Base-by-base conservation (phyloP, 331 rosid species). In the Dryas integrifolia region DNA sequence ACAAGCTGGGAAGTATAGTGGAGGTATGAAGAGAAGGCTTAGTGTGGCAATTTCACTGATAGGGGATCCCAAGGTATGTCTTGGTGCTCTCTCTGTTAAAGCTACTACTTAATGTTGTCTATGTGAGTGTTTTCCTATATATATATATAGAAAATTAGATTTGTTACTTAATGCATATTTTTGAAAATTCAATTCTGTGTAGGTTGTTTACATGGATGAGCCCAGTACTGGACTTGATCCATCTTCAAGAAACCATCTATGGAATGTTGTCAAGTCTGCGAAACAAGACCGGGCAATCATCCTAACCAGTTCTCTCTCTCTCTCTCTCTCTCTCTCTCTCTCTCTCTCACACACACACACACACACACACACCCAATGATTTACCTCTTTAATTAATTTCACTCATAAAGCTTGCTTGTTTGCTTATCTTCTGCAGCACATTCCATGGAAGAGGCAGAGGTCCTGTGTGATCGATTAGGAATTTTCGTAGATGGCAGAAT, bases 161-260 rank as follows among this genome's bases (percentile, higher is more conserved):
- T 7, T 13, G 41, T 41, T 26, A 39, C 48, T 9, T 16, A 21
- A 14, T 39, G 4, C 38, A 46, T 12, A 21, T 13, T 46, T 6
- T 7, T 48, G 38, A 44, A 50, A 40, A 5, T 50, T 48, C 35
- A 30, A 30, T n/a, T 6, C 7, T 4, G 5, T 8, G 49, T 30
- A 82, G 96, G 97, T 92, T 75, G 96, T 89, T 61, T 89, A 92
- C 67, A 89, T 89, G 97, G 97, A 92, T 69, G 97, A 92, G 76
- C 97, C 97, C 13, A 92, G 96, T 50, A 83, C 86, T 10, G 93
- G 96, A 44, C 74, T 92, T 30, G 96, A 92, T 69, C 96, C 96
- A 56, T 90, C 97, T 49, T 92, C 97, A 65, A 85, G 93, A 83
- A 89, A 86, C 70, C 84, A 58, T 72, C 78, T 89, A 61, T 89